Percentiles rank a stretch among this genome's conserved stretches.
These are phyloP conservation scores for Neltuma alba DNA, from an alignment of 306 rosid genomes.

Conservation along the genomic window DNA sequence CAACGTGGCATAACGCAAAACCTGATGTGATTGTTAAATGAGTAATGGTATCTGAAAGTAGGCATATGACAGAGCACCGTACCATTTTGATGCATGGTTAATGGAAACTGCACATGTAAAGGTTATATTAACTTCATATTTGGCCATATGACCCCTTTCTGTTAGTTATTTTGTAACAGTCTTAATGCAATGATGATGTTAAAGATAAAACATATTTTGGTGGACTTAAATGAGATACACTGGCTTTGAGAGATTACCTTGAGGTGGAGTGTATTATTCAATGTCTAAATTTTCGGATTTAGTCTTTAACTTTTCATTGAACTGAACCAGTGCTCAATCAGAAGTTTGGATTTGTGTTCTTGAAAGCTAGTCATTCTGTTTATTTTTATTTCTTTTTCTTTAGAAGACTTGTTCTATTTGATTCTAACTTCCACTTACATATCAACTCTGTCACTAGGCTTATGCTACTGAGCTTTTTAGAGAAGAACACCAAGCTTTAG, in stretches of 20 bases:
- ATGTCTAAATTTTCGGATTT: neutral
- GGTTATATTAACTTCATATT: too few relatives aligned
- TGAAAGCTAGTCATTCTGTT: too few relatives aligned
- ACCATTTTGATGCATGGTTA: too few relatives aligned
- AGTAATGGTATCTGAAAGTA: too few relatives aligned
- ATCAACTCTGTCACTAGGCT: slow-evolving; percentile 57
- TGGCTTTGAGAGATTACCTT: too few relatives aligned
- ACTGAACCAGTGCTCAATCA: neutral
- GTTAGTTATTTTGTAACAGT: neutral
- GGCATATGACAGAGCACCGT: too few relatives aligned
- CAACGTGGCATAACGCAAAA: neutral
- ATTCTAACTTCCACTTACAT: neutral
- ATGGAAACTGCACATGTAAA: too few relatives aligned
- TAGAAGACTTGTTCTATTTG: neutral
- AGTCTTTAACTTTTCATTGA: neutral
- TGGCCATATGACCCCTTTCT: too few relatives aligned
- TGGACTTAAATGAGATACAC: too few relatives aligned
- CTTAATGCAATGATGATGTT: neutral
- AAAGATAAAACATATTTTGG: neutral
- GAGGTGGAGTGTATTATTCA: too few relatives aligned
- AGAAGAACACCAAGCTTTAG: slow-evolving; percentile 83
- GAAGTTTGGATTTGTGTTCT: neutral
- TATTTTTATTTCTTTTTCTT: neutral
- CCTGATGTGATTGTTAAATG: neutral
- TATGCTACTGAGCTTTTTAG: slow-evolving; percentile 69